Evolutionary conservation across 768 basidiomycete species (phyloP), one percentile per base, ranked within the genome.

Genomic region (Clitopilus hobsonii): DNA sequence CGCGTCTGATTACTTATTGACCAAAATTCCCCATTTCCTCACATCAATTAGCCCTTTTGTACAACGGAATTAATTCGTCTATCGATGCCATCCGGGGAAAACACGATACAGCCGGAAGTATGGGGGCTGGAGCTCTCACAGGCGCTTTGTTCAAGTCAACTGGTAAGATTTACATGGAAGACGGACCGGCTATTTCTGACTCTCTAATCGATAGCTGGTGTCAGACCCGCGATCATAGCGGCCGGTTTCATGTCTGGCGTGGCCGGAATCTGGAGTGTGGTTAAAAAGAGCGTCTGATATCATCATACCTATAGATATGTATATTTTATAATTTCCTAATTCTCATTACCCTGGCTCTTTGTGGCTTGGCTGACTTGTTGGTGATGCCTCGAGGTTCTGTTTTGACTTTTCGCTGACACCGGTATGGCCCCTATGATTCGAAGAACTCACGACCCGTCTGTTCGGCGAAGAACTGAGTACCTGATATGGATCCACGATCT

Each of bases 21-120:
- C 41, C 11, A 20, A 45, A 20, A 23, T 45, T 23, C 41, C 22
- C 41, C 41, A n/a, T 45, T 45, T 45, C 41, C n/a, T 45, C 22
- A 20, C 41, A 45, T 20, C 41, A 69, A 68, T 60, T 69, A 99
- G 96, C 96, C 54, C 84, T 99, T 61, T 82, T 89, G 63, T 99
- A 99, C 77, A 99, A 99, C 72, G 89, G 85, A 60, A 82, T 98
- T 75, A 98, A 98, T 78, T 96, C 95, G 57, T 83, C 88, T 53
- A 90, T 98, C 65, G 96, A 98, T 71, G 77, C 82, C 55, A 75
- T 85, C 67, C 85, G 96, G 67, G 94, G 95, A 59, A 84, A 89
- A 70, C 96, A 98, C 70, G 97, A 99, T 68, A 85, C 83, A 47
- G 78, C 84, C 60, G 94, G 95, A 58, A 93, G 91, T 63, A 93